Evolutionary conservation across 768 basidiomycete genomes (phyloP).

Genomic region (Ramaria sp.): DNA sequence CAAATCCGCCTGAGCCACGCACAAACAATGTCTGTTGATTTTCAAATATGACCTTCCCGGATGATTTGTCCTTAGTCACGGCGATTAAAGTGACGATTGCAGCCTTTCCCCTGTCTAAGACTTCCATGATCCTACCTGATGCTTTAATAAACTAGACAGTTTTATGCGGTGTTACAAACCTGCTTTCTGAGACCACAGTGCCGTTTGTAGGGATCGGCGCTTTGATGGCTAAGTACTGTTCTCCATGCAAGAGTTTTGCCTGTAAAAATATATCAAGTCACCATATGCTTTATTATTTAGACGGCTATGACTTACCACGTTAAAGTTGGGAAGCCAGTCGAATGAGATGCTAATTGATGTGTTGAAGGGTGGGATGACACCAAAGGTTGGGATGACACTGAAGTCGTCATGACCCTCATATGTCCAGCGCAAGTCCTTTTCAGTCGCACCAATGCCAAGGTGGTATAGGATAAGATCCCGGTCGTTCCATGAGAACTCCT

Average conservation of each 20-base stretch:
- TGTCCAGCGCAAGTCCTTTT: constrained; percentile 83
- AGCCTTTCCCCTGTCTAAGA: constrained; percentile 87
- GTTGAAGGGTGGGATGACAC: constrained; percentile 84
- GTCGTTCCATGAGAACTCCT: constrained; percentile 70
- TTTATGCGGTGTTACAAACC: constrained; percentile 30
- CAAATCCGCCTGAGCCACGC: constrained; percentile 93
- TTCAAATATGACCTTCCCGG: constrained; percentile 78
- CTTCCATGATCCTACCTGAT: constrained; percentile 53
- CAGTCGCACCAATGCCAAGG: constrained; percentile 87
- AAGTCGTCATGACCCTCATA: constrained; percentile 88
- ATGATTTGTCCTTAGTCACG: constrained; percentile 68
- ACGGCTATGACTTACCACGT: constrained; percentile 53
- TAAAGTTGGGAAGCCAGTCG: constrained; percentile 92
- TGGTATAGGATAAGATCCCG: constrained; percentile 93
- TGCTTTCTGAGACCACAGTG: constrained; percentile 61
- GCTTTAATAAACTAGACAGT: not conserved
- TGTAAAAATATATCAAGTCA: constrained; percentile 20
- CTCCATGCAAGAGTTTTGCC: constrained; percentile 97
- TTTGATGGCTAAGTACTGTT: constrained; percentile 87
- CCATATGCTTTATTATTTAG: not conserved
- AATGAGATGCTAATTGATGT: constrained; percentile 56
- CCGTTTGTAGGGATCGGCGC: constrained; percentile 79
- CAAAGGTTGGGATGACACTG: constrained; percentile 82
- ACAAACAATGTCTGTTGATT: constrained; percentile 88
- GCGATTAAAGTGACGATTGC: constrained; percentile 76